phyloP scores from a whole-genome alignment of 2,329 filamentous ascomycete genomes.

The Xylariaceae sp. region DNA sequence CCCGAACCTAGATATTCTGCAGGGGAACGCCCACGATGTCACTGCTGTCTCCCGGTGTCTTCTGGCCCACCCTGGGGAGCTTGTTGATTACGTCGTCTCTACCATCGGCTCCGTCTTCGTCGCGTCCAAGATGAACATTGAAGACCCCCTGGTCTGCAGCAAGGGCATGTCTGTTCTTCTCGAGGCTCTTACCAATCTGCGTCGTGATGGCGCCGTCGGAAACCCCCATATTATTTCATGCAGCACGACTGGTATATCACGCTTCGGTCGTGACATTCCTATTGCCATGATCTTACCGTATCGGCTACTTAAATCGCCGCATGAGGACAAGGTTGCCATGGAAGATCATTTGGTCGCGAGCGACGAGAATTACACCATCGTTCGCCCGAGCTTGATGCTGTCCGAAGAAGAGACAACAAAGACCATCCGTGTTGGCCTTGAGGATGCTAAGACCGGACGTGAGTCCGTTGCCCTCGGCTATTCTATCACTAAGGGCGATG shows the following conservation, averaged over 20 bases:
- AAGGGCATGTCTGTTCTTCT: slow-evolving; percentile 52
- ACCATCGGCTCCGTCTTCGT: slow-evolving; percentile 52
- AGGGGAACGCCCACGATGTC: slow-evolving; percentile 55
- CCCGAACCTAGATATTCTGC: slow-evolving; percentile 50
- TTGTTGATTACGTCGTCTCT: slow-evolving; percentile 55
- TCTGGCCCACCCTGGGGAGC: slow-evolving; percentile 32
- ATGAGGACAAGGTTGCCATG: slow-evolving; percentile 56
- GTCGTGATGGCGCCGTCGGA: slow-evolving; percentile 35
- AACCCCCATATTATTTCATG: slow-evolving; percentile 47
- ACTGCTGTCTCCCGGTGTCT: slow-evolving; percentile 47
- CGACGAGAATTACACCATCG: slow-evolving; percentile 44
- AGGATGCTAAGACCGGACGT: slow-evolving; percentile 41
- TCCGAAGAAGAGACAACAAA: slow-evolving; percentile 35
- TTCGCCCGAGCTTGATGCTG: slow-evolving; percentile 47
- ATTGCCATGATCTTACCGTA: slow-evolving; percentile 53
- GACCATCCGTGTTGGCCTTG: slow-evolving; percentile 47
- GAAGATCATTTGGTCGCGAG: slow-evolving; percentile 44
- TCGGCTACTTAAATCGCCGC: slow-evolving; percentile 48
- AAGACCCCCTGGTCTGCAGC: slow-evolving; percentile 56
- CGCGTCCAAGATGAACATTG: slow-evolving; percentile 40
- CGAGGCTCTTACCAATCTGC: slow-evolving; percentile 42
- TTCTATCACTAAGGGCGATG: slow-evolving; percentile 53
- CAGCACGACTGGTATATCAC: slow-evolving; percentile 52
- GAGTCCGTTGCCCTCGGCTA: slow-evolving; percentile 53
- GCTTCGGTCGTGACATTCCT: slow-evolving; percentile 50